Conservation (phyloP, 2,329 filamentous ascomycete species). For the Trichophyton schoenleinii region DNA sequence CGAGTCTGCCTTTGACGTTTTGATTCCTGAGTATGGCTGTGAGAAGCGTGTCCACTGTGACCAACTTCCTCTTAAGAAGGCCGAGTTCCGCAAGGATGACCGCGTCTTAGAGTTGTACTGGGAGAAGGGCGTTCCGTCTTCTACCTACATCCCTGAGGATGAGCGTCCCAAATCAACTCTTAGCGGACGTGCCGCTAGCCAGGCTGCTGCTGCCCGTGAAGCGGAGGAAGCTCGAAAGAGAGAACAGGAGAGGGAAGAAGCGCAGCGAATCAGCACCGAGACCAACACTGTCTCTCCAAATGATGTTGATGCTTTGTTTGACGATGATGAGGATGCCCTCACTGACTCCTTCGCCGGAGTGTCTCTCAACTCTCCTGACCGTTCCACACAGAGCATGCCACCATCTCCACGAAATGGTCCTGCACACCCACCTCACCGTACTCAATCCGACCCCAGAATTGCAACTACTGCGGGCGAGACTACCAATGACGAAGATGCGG, state of each 20-base stretch:
- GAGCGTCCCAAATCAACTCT: slow-evolving; percentile 77
- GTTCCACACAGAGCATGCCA: slow-evolving; percentile 88
- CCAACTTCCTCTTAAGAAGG: slow-evolving; percentile 92
- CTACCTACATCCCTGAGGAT: slow-evolving; percentile 90
- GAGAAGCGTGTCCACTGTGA: slow-evolving; percentile 99
- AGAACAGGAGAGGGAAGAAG: slow-evolving; percentile 79
- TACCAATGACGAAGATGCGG: slow-evolving; percentile 48
- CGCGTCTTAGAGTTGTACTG: slow-evolving; percentile 92
- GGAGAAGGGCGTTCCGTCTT: slow-evolving; percentile 98
- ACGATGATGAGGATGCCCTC: slow-evolving; percentile 70
- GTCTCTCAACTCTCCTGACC: slow-evolving; percentile 61
- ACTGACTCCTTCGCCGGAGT: slow-evolving; percentile 88
- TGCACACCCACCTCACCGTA: slow-evolving; percentile 62
- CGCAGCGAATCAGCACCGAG: slow-evolving; percentile 82
- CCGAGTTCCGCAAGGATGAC: slow-evolving; percentile 96
- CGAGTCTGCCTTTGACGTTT: slow-evolving; percentile 93
- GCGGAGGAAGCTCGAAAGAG: slow-evolving; percentile 70
- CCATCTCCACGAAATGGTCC: slow-evolving; percentile 72
- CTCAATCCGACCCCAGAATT: slow-evolving; percentile 88
- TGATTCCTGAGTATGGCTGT: slow-evolving; percentile 96
- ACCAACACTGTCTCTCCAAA: slow-evolving; percentile 89
- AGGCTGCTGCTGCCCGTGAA: slow-evolving; percentile 62
- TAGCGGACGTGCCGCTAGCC: slow-evolving; percentile 61
- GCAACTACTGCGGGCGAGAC: slow-evolving; percentile 53
- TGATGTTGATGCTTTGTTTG: slow-evolving; percentile 89